phyloP scores from a whole-genome alignment of 164 flowering plant genomes.

The Magnolia sinica region DNA sequence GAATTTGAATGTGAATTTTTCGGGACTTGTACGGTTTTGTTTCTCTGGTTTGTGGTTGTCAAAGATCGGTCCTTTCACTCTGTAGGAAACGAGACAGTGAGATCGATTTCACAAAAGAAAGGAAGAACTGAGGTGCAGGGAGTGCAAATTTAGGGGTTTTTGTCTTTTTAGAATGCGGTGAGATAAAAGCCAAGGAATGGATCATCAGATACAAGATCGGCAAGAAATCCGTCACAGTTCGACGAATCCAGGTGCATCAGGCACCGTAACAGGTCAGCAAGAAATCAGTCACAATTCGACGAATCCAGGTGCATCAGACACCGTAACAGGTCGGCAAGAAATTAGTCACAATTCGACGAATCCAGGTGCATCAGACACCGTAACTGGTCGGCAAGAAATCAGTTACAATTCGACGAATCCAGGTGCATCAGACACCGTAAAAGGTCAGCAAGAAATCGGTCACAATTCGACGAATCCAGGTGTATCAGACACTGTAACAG shows the following conservation, averaged over 20 bases:
- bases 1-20: too few relatives aligned
- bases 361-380: neutral
- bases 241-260: too few relatives aligned
- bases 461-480: too few relatives aligned
- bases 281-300: conserved; percentile 4
- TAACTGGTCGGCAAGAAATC: neutral
- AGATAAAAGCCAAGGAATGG: conserved; percentile 4
- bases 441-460: conserved; percentile 14
- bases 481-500: neutral
- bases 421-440: conserved; percentile 16
- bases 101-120: too few relatives aligned
- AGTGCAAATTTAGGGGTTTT: neutral
- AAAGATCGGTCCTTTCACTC: too few relatives aligned
- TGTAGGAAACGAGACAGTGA: too few relatives aligned
- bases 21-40: too few relatives aligned
- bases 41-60: too few relatives aligned
- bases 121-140: too few relatives aligned
- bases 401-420: conserved; percentile 7
- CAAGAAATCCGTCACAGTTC: too few relatives aligned
- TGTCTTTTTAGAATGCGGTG: neutral
- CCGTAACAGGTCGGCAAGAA: conserved; percentile 2
- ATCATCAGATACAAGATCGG: neutral
- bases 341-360: neutral
- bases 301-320: neutral
- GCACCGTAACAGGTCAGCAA: neutral